A percentile compares a stretch with the other conserved stretches of the same genome.
Evolutionary conservation across 2,329 filamentous ascomycete species (phyloP).

Genomic region (Aspergillus candidus): DNA sequence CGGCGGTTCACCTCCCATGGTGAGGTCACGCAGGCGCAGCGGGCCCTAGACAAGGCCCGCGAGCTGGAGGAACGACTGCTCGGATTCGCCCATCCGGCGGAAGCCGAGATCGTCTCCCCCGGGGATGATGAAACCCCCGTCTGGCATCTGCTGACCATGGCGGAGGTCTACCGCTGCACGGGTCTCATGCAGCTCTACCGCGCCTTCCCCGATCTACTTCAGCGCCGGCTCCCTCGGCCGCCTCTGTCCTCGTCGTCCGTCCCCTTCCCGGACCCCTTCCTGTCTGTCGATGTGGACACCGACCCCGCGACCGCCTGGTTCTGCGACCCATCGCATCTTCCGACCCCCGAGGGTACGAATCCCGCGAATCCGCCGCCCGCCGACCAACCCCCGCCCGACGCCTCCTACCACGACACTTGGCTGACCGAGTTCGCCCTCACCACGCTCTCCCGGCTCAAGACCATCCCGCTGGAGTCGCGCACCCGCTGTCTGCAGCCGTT

Average conservation of each 20-base stretch:
- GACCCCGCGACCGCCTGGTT: constrained; percentile 19
- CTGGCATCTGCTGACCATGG: constrained; percentile 48
- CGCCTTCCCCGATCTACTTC: constrained; percentile 47
- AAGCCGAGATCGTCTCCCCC: constrained; percentile 45
- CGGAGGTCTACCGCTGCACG: constrained; percentile 48
- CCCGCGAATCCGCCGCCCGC: not conserved
- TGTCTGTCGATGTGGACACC: constrained; percentile 16
- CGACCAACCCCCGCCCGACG: constrained; percentile 24
- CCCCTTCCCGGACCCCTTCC: constrained; percentile 22
- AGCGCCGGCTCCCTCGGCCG: constrained; percentile 34
- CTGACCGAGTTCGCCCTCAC: constrained; percentile 48
- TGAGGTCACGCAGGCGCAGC: constrained; percentile 28
- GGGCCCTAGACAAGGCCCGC: constrained; percentile 31
- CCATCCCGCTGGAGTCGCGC: constrained; percentile 48
- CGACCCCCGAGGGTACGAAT: not conserved
- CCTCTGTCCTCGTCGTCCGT: not conserved
- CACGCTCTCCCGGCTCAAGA: constrained; percentile 45
- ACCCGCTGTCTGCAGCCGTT: constrained; percentile 51
- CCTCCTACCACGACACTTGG: constrained; percentile 32
- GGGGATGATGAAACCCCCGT: constrained; percentile 50
- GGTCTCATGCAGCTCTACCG: constrained; percentile 52
- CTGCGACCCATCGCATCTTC: constrained; percentile 9
- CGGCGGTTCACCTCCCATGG: constrained; percentile 33
- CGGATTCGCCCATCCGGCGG: constrained; percentile 41
- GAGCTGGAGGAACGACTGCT: constrained; percentile 46